phyloP scores from a whole-genome alignment of 495 filamentous ascomycete genomes.

The Parachaetomium inaequale region DNA sequence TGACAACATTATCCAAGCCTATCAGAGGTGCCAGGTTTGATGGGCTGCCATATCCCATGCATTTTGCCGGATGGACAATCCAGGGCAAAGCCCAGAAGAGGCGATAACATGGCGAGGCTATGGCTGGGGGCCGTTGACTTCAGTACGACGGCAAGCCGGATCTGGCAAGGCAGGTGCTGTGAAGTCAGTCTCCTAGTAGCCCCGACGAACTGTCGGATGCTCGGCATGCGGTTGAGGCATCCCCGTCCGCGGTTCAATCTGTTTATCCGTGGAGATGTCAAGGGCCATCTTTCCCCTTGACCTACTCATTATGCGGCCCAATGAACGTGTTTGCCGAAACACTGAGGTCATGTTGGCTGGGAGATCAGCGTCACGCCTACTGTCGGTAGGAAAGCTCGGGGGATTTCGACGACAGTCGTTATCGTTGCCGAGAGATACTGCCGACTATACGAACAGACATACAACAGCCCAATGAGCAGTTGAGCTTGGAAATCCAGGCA shows the following conservation, averaged over 20 bases:
- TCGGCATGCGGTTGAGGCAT: background rate
- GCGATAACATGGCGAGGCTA: background rate
- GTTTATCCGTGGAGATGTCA: background rate
- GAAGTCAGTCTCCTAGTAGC: background rate
- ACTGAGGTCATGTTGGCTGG: background rate
- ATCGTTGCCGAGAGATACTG: no score
- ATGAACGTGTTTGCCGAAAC: background rate
- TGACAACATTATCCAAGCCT: slow-evolving; percentile 8
- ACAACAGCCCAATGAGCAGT: no score
- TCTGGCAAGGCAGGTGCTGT: background rate
- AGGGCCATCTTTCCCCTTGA: no score
- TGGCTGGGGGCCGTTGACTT: background rate
- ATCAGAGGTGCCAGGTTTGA: background rate
- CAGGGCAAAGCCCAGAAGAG: background rate
- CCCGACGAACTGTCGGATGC: background rate
- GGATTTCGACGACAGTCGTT: no score
- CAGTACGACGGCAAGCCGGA: background rate
- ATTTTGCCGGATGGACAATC: slow-evolving; percentile 16
- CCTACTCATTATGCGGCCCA: background rate
- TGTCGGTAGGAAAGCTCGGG: no score
- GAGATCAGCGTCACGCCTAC: background rate
- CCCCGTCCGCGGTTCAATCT: background rate
- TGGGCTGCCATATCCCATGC: background rate
- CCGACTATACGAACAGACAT: no score
- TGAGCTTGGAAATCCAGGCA: no score